Percentiles rank a stretch among this genome's conserved stretches.
Evolutionary conservation across 768 basidiomycete genomes (phyloP).

Genomic region (Hypholoma sublateritium): DNA sequence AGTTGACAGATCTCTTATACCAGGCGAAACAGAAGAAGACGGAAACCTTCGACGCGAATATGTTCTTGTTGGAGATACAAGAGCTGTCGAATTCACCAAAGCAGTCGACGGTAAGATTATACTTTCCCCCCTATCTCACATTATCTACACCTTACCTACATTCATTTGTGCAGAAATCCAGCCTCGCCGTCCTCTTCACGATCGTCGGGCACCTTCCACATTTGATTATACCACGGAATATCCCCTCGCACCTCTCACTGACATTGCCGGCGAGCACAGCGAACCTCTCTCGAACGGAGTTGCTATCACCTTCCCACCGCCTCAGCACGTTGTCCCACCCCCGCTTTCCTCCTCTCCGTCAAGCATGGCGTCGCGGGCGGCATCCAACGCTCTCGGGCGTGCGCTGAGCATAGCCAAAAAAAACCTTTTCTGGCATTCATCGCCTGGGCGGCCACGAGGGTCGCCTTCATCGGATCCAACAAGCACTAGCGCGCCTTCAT

Average conservation of each 20-base stretch:
- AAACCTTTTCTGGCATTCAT: constrained; percentile 68
- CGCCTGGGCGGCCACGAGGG: constrained; percentile 30
- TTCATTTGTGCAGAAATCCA: constrained; percentile 64
- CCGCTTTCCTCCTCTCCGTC: constrained; percentile 69
- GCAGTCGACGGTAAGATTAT: constrained; percentile 83
- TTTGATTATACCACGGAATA: constrained; percentile 46
- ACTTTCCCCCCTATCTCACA: no score
- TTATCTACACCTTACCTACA: no score
- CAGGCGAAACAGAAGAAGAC: constrained; percentile 84
- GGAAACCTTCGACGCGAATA: constrained; percentile 83
- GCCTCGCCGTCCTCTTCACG: constrained; percentile 58
- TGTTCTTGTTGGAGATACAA: constrained; percentile 88
- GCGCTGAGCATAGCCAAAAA: constrained; percentile 81
- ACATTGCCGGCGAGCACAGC: constrained; percentile 7
- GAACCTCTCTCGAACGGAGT: constrained; percentile 15
- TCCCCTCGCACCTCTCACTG: constrained; percentile 19
- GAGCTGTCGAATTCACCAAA: constrained; percentile 89
- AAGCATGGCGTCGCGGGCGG: constrained; percentile 56
- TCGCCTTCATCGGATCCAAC: constrained; percentile 31
- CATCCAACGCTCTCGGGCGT: constrained; percentile 73
- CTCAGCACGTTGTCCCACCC: constrained; percentile 55
- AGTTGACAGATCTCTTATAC: constrained; percentile 67
- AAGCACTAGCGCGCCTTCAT: constrained; percentile 41
- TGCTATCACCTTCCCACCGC: constrained; percentile 69
- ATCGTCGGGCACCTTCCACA: constrained; percentile 49